Evolutionary conservation across 2,329 filamentous ascomycete species (phyloP).

Genomic region (Microdochium trichocladiopsis): DNA sequence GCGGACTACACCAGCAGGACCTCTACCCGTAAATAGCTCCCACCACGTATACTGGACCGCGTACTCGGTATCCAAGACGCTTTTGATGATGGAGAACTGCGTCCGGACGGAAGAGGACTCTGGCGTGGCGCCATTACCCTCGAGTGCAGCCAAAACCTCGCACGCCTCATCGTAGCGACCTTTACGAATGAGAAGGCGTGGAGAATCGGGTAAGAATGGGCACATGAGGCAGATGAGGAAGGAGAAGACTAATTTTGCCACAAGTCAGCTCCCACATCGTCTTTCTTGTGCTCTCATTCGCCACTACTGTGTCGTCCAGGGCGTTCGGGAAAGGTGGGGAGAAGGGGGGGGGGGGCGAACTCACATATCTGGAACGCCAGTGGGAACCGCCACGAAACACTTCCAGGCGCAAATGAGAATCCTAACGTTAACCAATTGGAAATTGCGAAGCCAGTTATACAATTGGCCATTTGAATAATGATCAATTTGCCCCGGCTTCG

Average conservation of each 20-base stretch:
- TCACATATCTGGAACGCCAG: constrained; percentile 18
- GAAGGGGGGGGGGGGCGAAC: neutral
- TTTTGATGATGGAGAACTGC: constrained; percentile 22
- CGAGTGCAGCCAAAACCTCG: constrained; percentile 19
- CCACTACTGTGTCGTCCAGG: no score
- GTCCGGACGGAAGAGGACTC: neutral
- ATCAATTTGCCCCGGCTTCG: constrained; percentile 12
- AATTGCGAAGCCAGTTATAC: constrained; percentile 26
- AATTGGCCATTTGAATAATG: constrained; percentile 19
- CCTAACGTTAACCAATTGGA: constrained; percentile 26
- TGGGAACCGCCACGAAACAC: constrained; percentile 22
- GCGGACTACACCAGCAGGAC: neutral
- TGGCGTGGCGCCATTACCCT: constrained; percentile 35
- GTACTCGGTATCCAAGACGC: neutral
- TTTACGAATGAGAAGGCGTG: constrained; percentile 23
- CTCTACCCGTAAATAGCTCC: neutral
- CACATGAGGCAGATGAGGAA: constrained; percentile 7
- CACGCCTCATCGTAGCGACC: constrained; percentile 18
- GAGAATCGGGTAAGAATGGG: constrained; percentile 20
- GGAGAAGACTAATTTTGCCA: constrained; percentile 1
- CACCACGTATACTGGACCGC: neutral
- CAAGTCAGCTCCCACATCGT: no score
- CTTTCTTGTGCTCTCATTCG: no score
- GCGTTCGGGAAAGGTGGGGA: neutral
- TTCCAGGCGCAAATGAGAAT: constrained; percentile 13